These are phyloP conservation scores for Pythium angustatum DNA, from an alignment of 352 stramenopile species.

Conservation along the genomic window DNA sequence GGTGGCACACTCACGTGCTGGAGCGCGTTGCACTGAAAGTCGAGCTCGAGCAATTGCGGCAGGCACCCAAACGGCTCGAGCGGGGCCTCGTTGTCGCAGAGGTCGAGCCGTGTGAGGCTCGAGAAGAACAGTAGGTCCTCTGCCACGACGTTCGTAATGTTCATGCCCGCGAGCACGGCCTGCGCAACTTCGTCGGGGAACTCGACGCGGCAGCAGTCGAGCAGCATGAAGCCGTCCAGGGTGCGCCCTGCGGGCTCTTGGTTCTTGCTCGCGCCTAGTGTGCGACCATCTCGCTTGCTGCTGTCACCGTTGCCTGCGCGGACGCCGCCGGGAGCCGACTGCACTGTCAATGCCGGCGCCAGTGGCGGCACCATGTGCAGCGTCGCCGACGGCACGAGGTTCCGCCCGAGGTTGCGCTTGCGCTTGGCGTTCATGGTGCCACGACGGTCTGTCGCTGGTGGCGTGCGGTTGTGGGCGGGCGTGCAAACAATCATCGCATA, in stretches of 20 bases:
- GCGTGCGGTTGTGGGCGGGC: too few species aligned
- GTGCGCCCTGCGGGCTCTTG: conserved; percentile 27
- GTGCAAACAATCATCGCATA: too few species aligned
- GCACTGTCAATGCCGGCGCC: not conserved
- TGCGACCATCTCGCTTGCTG: not conserved
- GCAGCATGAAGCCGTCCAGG: conserved; percentile 76
- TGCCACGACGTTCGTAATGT: conserved; percentile 60
- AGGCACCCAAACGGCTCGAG: conserved; percentile 70
- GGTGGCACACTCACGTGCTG: conserved; percentile 38
- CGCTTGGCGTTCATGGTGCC: conserved; percentile 33
- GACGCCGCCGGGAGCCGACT: conserved; percentile 6
- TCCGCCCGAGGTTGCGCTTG: conserved; percentile 33
- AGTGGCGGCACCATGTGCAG: conserved; percentile 20
- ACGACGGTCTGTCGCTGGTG: too few species aligned
- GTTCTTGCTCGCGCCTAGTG: conserved; percentile 11
- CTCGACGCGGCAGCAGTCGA: conserved; percentile 77
- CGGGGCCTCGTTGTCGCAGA: conserved; percentile 81
- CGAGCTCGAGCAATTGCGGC: conserved; percentile 62
- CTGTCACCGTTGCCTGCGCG: not conserved
- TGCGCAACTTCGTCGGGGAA: conserved; percentile 78
- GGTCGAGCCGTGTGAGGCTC: conserved; percentile 68
- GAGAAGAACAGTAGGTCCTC: conserved; percentile 83
- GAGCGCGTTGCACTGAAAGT: conserved; percentile 82
- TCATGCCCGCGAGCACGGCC: conserved; percentile 57
- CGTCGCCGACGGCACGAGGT: conserved; percentile 28